These are phyloP conservation scores for Phytophthora nicotianae DNA, from an alignment of 352 stramenopile genomes.

Conservation along the genomic window DNA sequence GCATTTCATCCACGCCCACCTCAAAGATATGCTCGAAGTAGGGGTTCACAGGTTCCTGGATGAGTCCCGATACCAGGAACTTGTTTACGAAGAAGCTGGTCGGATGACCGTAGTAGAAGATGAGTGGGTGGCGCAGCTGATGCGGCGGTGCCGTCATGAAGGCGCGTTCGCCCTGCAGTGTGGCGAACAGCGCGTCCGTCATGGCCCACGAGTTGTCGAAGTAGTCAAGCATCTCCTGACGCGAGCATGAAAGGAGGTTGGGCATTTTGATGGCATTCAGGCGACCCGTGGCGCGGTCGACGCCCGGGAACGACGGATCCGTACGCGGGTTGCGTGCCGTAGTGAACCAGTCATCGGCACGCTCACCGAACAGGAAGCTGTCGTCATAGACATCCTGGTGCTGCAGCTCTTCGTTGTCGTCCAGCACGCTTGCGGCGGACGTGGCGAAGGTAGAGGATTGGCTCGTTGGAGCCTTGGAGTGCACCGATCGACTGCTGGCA, in stretches of 20 bases:
- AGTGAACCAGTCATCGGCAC: conserved; percentile 77
- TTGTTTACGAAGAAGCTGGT: conserved; percentile 98
- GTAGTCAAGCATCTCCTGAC: conserved; percentile 91
- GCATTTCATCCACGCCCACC: conserved; percentile 98
- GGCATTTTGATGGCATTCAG: conserved; percentile 80
- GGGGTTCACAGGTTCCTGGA: conserved; percentile 88
- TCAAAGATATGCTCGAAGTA: conserved; percentile 97
- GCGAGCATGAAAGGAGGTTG: conserved; percentile 84
- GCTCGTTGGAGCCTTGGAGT: conserved; percentile 18
- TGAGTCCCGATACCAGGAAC: conserved; percentile 91
- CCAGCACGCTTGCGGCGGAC: conserved; percentile 25
- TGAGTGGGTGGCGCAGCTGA: conserved; percentile 95
- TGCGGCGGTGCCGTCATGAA: conserved; percentile 93
- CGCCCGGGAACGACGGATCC: conserved; percentile 63
- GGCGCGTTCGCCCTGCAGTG: conserved; percentile 88
- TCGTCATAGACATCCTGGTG: conserved; percentile 56
- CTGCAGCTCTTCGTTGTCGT: conserved; percentile 16
- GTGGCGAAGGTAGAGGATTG: conserved; percentile 36
- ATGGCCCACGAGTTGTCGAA: conserved; percentile 96
- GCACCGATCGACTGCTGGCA: conserved; percentile 10
- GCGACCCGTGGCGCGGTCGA: conserved; percentile 41
- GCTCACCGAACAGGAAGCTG: conserved; percentile 61
- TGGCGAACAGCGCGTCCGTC: conserved; percentile 93
- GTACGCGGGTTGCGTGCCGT: conserved; percentile 61
- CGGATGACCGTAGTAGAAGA: conserved; percentile 98